Evolutionary conservation across 257 asterid species (phyloP).

Genomic region (Petunia secreta): DNA sequence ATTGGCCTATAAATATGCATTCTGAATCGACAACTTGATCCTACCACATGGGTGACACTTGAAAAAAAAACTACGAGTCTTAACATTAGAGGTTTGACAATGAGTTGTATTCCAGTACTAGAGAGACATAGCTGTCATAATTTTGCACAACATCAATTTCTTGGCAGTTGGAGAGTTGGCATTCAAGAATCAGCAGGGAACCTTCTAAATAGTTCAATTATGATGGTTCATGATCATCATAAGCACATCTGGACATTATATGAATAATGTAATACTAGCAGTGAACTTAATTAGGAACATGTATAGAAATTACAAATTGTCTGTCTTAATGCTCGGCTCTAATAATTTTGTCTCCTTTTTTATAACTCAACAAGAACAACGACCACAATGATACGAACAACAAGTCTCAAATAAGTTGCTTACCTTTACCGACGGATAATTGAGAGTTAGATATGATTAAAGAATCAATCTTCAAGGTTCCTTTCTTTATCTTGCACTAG

Average conservation of each 20-base stretch:
- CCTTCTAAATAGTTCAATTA: not conserved
- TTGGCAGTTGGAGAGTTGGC: not conserved
- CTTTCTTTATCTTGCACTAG: not conserved
- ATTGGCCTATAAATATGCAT: not conserved
- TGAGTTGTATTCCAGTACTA: not conserved
- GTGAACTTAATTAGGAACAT: not conserved
- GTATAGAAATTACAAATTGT: not conserved
- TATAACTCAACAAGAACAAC: not conserved
- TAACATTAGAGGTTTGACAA: not conserved
- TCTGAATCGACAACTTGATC: not conserved
- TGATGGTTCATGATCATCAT: slow-evolving; percentile 12
- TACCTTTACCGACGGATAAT: too few species aligned
- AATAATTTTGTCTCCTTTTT: not conserved
- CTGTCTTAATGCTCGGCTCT: not conserved
- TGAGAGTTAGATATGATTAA: too few species aligned
- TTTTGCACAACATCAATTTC: not conserved
- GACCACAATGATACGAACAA: too few species aligned
- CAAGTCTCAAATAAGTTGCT: too few species aligned
- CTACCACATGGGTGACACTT: not conserved
- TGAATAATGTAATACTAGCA: not conserved
- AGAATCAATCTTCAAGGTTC: not conserved
- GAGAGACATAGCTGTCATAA: not conserved
- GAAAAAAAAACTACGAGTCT: not conserved
- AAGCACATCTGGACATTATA: not conserved
- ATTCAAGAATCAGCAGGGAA: not conserved